These are phyloP conservation scores for Thelonectria discophora DNA, from an alignment of 2,329 filamentous ascomycete genomes.

Conservation along the genomic window DNA sequence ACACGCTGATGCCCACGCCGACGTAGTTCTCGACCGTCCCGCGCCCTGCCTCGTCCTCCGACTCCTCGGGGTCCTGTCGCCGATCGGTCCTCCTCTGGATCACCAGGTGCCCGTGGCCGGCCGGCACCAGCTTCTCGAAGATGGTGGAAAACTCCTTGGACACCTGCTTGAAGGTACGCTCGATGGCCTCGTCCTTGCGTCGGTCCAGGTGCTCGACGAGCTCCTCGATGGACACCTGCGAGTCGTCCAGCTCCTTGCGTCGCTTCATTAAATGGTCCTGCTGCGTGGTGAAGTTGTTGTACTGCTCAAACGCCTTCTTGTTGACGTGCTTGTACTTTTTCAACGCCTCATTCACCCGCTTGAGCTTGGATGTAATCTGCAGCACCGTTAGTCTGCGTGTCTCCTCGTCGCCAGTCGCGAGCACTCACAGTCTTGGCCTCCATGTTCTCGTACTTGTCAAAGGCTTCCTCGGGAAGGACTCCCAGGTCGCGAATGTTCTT, in stretches of 20 bases:
- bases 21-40: constrained; percentile 91
- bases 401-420: not conserved
- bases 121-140: constrained; percentile 94
- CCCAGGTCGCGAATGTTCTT: constrained; percentile 93
- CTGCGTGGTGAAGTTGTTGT: constrained; percentile 94
- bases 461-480: constrained; percentile 91
- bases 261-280: constrained; percentile 87
- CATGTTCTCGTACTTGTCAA: constrained; percentile 87
- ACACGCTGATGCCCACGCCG: constrained; percentile 95
- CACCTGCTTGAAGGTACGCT: constrained; percentile 98
- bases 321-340: constrained; percentile 99
- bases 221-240: constrained; percentile 87
- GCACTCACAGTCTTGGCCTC: constrained; percentile 75
- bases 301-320: constrained; percentile 99
- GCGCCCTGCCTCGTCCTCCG: constrained; percentile 70
- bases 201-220: constrained; percentile 93
- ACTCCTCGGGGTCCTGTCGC: constrained; percentile 66
- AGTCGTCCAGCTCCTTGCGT: constrained; percentile 85
- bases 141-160: constrained; percentile 91
- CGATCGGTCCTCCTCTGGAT: constrained; percentile 91
- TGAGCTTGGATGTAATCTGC: constrained; percentile 73
- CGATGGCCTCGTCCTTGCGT: constrained; percentile 96
- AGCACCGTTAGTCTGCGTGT: constrained; percentile 22
- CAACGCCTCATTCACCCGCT: constrained; percentile 89
- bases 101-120: constrained; percentile 88